phyloP scores from a whole-genome alignment of 2,329 filamentous ascomycete species.

The Nemania serpens region DNA sequence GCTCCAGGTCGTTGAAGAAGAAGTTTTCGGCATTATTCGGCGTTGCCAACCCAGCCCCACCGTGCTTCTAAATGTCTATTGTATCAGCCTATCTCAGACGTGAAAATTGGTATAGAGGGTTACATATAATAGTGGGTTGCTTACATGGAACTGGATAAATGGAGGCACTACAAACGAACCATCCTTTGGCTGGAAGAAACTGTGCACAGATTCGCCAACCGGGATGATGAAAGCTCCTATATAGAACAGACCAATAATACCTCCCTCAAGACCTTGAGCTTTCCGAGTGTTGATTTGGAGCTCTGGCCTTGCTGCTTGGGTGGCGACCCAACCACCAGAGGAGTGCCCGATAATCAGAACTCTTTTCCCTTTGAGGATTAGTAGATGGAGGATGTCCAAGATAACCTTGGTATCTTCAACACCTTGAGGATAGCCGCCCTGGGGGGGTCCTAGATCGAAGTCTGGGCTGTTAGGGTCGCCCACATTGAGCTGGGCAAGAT shows the following conservation, averaged over 20 bases:
- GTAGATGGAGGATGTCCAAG: slow-evolving; percentile 12
- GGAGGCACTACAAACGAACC: slow-evolving; percentile 31
- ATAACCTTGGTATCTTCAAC: slow-evolving; percentile 24
- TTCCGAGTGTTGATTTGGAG: slow-evolving; percentile 34
- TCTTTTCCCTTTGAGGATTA: slow-evolving; percentile 32
- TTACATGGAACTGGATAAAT: slow-evolving; percentile 38
- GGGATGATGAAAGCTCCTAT: slow-evolving; percentile 40
- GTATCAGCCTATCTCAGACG: background rate
- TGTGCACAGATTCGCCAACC: slow-evolving; percentile 38
- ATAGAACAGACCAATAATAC: slow-evolving; percentile 40
- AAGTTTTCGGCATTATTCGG: slow-evolving; percentile 34
- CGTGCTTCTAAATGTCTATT: slow-evolving; percentile 25
- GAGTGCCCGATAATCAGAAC: slow-evolving; percentile 43
- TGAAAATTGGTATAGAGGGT: background rate
- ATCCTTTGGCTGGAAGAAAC: slow-evolving; percentile 41
- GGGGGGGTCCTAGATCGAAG: slow-evolving; percentile 34
- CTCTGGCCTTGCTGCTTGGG: slow-evolving; percentile 38
- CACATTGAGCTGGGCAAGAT: slow-evolving; percentile 35
- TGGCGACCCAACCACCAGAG: slow-evolving; percentile 42
- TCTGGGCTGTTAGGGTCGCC: slow-evolving; percentile 31
- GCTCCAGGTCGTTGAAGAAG: slow-evolving; percentile 39
- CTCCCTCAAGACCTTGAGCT: slow-evolving; percentile 27
- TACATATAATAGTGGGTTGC: background rate
- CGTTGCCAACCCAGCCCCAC: slow-evolving; percentile 32
- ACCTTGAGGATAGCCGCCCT: slow-evolving; percentile 39